These are phyloP conservation scores for Discostella stelligeroides DNA, from an alignment of 108 stramenopile species.

Conservation along the genomic window DNA sequence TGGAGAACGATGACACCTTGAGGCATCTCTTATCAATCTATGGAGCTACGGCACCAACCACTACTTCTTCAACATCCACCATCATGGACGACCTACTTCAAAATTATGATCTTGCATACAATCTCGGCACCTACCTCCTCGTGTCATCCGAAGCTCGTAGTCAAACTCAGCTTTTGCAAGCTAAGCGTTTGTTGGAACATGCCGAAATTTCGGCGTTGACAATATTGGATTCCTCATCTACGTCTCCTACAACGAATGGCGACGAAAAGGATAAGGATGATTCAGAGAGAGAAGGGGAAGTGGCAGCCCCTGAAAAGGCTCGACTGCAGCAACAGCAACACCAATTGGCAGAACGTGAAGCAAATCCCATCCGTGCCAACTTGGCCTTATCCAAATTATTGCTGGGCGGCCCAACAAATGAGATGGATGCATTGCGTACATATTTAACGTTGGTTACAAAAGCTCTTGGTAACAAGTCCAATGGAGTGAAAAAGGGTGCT, in stretches of 20 bases:
- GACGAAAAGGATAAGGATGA: slow-evolving; percentile 9
- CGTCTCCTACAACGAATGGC: slow-evolving; percentile 8
- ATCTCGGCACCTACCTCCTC: slow-evolving; percentile 43
- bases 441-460: slow-evolving; percentile 39
- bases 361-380: slow-evolving; percentile 47
- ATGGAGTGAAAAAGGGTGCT: slow-evolving; percentile 2
- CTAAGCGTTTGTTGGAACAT: slow-evolving; percentile 31
- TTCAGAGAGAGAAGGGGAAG: slow-evolving; percentile 12
- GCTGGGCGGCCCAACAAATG: slow-evolving; percentile 44
- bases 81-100: slow-evolving; percentile 17
- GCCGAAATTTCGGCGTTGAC: slow-evolving; percentile 44
- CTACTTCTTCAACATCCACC: not conserved
- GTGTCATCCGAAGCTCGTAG: slow-evolving; percentile 40
- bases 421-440: slow-evolving; percentile 34
- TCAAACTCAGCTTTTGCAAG: slow-evolving; percentile 22
- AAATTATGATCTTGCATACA: slow-evolving; percentile 55
- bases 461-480: not conserved
- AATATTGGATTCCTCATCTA: slow-evolving; percentile 31
- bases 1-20: slow-evolving; percentile 37
- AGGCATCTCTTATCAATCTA: slow-evolving; percentile 17
- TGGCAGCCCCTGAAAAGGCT: not conserved
- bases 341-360: slow-evolving; percentile 37
- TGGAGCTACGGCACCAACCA: slow-evolving; percentile 8
- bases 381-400: slow-evolving; percentile 41
- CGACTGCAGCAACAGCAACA: slow-evolving; percentile 21